A percentile compares a stretch with the other conserved stretches of the same genome.
Evolutionary conservation across 345 rosid species (phyloP).

Genomic region (Rhodamnia rubescens): DNA sequence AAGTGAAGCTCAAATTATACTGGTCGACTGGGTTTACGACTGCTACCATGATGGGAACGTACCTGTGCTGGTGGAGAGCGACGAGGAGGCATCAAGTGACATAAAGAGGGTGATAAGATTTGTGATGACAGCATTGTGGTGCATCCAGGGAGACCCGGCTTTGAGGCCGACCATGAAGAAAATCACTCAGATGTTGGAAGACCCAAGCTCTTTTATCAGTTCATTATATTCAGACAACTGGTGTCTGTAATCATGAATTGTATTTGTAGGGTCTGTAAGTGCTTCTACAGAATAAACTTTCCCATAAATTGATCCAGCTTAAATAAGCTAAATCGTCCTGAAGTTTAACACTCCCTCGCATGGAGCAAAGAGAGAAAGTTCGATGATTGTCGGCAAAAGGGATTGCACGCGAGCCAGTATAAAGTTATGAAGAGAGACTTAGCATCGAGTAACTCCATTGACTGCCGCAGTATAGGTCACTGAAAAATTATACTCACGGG

Average conservation of each 20-base stretch:
- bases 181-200: slow-evolving; percentile 1
- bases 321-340: neutral
- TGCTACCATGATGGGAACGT: neutral
- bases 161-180: slow-evolving; percentile 6
- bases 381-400: neutral
- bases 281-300: slow-evolving; percentile 13
- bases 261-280: neutral
- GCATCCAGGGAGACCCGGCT: slow-evolving; percentile 3
- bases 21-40: slow-evolving; percentile 1
- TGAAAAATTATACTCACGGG: neutral
- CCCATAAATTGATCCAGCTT: slow-evolving; percentile 27
- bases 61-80: neutral
- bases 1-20: neutral
- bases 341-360: neutral
- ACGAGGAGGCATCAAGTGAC: neutral
- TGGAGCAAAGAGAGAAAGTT: neutral
- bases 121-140: slow-evolving; percentile 4
- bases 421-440: neutral
- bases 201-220: neutral
- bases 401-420: neutral
- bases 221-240: neutral
- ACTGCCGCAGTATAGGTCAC: neutral
- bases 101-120: neutral
- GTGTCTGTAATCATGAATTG: neutral
- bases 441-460: neutral